Base-by-base conservation (phyloP, 148 eudicot genomes). In the Rhododendron vialii region DNA sequence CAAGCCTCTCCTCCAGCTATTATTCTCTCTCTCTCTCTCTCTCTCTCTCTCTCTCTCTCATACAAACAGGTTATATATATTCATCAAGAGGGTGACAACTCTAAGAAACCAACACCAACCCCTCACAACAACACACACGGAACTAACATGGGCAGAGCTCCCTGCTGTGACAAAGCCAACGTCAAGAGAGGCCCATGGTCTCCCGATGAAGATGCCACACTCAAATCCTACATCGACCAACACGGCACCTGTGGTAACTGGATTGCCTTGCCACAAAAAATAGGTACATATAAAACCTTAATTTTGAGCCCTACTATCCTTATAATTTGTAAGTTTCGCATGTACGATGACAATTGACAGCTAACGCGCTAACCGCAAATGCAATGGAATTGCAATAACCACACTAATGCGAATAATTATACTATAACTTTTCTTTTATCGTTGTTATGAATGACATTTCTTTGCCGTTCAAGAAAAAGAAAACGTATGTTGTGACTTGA, bases 1-100 rank as follows among this genome's bases (percentile, higher is more conserved):
- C 83, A 82, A 89, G 86, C 89, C 87, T 87, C 87, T 89, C 89
- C 95, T 92, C 96, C 92, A 90, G 95, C 93, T 91, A 93, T 91
- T 93, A 88, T 87, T 28, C 84, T 89, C 85, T 53, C 87, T 80
- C 84, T 85, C 84, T 65, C 86, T 55, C 82, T 87, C 86, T 80
- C 84, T 89, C 85, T 53, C 87, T 81, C 84, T 85, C 84, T 57
- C 83, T 65, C 86, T 57, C 82, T 87, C 86, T 80, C 84, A 80
- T 53, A 17, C 28, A 75, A 14, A 36, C 43, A 26, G 85, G 79
- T 55, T 76, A 41, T 84, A 78, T 76, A 89, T 75, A 80, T 82
- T 48, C 73, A 87, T 53, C 86, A 26, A 63, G 43, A 78, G 51
- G 67, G n/a, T 69, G 51, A 35, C 53, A 78, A 84, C 8, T 67